Percentiles rank a stretch among this genome's conserved stretches.
These are phyloP conservation scores for Paxillus rubicundulus DNA, from an alignment of 768 basidiomycete genomes.

Conservation along the genomic window DNA sequence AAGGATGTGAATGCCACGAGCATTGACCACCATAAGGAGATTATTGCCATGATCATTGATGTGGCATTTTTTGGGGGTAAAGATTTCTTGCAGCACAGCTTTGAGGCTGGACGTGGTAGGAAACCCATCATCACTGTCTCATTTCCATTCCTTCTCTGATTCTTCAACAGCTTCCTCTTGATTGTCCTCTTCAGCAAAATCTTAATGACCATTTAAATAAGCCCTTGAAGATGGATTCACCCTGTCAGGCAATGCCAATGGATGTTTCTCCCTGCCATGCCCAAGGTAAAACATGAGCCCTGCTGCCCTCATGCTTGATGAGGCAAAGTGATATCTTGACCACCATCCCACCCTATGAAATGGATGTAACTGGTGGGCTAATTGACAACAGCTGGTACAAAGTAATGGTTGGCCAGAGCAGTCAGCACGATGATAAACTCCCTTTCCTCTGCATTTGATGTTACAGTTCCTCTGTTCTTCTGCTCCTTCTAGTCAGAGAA, in stretches of 20 bases:
- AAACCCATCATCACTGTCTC: background rate
- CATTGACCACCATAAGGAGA: background rate
- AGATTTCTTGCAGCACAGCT: background rate
- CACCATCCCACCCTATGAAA: no score
- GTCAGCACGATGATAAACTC: no score
- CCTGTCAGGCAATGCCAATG: background rate
- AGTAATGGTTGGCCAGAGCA: no score
- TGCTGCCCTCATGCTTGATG: background rate
- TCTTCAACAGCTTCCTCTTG: background rate
- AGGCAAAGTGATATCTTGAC: no score
- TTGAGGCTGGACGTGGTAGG: background rate
- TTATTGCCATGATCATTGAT: background rate
- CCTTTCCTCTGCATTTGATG: background rate
- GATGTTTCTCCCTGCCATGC: background rate
- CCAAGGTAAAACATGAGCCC: background rate
- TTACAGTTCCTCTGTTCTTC: background rate
- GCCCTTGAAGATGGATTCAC: no score
- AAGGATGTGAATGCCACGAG: background rate
- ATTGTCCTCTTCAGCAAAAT: background rate
- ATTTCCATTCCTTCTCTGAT: background rate
- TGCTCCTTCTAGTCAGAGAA: background rate
- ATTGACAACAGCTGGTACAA: no score
- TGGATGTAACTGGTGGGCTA: no score
- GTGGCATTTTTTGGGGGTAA: background rate
- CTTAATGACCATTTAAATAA: no score